Base-by-base conservation (phyloP, 2,329 filamentous ascomycete species). In the Ceratocystis ficicola region DNA sequence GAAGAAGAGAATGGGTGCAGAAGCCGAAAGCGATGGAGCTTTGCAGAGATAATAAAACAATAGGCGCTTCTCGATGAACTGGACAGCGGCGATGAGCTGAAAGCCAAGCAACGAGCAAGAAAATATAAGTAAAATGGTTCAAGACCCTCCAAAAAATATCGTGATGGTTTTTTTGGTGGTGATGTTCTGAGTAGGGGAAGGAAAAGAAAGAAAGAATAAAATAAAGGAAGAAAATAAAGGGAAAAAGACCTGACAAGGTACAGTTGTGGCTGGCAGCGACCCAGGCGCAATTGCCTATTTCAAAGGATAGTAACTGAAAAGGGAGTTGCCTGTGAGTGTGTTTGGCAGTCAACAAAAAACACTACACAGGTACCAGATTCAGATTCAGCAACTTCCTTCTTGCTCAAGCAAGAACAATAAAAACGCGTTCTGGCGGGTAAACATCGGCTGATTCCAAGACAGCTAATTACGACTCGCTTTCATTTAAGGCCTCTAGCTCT, bases 121-220 rank as follows among this genome's bases (percentile, higher is more conserved):
- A 63, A 28, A 10, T 22, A 46, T 46, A 48, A 20, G 57, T 25
- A 62, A n/a, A 20, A 30, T 3, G 7, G 10, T 55, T 20, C 10
- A 36, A 17, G 61, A 62, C n/a, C 20, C n/a, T 25, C 30, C 30
- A 46, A 46, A 65, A 48, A 30, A 48, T 30, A 22, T 17, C 12
- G 48, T 50, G 55, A 59, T 52, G 20, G 28, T 28, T 57, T 15
- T 44, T 50, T 57, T 36, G 55, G 57, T 50, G 64, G 25, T 65
- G 41, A 48, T 36, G 64, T 10, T 28, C 30, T 7, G 12, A 5
- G 4, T n/a, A 41, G 20, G 7, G 30, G 30, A 32, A 32, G 30
- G 30, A 36, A 55, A 22, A 32, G 41, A 50, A 7, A 63, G 48
- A 20, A 41, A 41, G 48, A 63, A 46, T 17, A 4, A 44, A 63